Evolutionary conservation across 75 land plant genomes (phyloP), one percentile per base, ranked within the genome.

Genomic region (Pinus tabuliformis): DNA sequence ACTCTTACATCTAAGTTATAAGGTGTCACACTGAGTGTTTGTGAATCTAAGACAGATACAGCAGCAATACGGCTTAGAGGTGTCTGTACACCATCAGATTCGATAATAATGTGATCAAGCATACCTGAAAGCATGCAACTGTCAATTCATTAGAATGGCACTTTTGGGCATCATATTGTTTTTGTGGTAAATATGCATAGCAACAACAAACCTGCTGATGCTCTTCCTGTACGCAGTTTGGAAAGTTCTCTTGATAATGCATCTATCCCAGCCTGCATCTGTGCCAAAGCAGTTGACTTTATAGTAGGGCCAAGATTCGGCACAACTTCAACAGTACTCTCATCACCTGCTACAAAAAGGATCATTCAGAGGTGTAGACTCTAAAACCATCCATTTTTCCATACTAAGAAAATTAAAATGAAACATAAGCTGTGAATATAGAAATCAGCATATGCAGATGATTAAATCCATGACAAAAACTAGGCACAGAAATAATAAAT

Each of bases 31-130:
- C 87, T 89, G 56, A 97, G 86, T 33, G 91, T 95, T 62, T 92
- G 84, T 17, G 95, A 58, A 76, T 92, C 94, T 6, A 91, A 22
- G 49, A 95, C 95, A 28, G 99, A 92, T 37, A 95, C 93, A 52
- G 92, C 93, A 24, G 99, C 99, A 22, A 97, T 66, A 57, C 79
- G 95, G 57, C 77, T 85, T 59, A 97, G 82, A 6, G 93, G 87
- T 56, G 82, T 68, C 82, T 85, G 86, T 30, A 85, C 79, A 57
- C 95, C 95, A 79, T 79, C 65, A 42, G 81, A 80, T 30, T 90
- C 95, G 12, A 90, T 88, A 26, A 92, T 89, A 54, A 97, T 90
- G 88, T 97, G 99, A 79, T 97, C 99, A 65, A 97, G 91, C 95
- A 95, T 95, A 39, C 99, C 99, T 95, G 90, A 37, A 84, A 24